These are phyloP conservation scores for Wickerhamiella alocasiicola DNA, from an alignment of 805 yeast genomes.

Conservation along the genomic window DNA sequence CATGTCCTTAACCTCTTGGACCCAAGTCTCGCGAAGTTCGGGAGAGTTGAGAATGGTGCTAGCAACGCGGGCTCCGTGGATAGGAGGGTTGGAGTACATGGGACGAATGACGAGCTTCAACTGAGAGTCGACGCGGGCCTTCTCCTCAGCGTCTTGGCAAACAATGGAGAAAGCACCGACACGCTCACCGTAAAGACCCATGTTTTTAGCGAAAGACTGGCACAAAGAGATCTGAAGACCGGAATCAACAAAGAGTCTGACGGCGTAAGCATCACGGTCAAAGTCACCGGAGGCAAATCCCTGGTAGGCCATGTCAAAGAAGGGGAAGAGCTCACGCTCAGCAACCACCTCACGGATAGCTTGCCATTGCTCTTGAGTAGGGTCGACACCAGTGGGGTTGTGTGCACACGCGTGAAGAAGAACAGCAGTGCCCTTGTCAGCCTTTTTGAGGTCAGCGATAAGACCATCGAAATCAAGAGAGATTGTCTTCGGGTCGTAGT, in stretches of 20 bases:
- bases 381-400: conserved; percentile 96
- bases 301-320: conserved; percentile 93
- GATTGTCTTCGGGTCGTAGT: conserved; percentile 68
- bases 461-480: conserved; percentile 61
- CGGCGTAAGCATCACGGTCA: conserved; percentile 73
- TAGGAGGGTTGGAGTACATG: conserved; percentile 88
- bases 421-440: conserved; percentile 60
- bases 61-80: conserved; percentile 89
- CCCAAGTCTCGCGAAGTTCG: conserved; percentile 68
- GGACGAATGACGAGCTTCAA: conserved; percentile 63
- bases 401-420: conserved; percentile 93
- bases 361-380: conserved; percentile 71
- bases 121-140: conserved; percentile 58
- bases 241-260: conserved; percentile 40
- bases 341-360: conserved; percentile 51
- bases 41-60: conserved; percentile 56
- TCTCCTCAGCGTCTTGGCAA: conserved; percentile 31
- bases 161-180: conserved; percentile 84
- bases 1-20: conserved; percentile 72
- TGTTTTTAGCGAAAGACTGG: conserved; percentile 94
- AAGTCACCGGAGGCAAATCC: conserved; percentile 91
- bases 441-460: conserved; percentile 40
- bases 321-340: conserved; percentile 53
- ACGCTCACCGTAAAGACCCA: conserved; percentile 96
- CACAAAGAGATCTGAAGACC: conserved; percentile 59